A percentile compares a stretch with the other conserved stretches of the same genome.
Conservation (phyloP, 371 early-diverging fungal genomes). For the Mortierella polycephala region DNA sequence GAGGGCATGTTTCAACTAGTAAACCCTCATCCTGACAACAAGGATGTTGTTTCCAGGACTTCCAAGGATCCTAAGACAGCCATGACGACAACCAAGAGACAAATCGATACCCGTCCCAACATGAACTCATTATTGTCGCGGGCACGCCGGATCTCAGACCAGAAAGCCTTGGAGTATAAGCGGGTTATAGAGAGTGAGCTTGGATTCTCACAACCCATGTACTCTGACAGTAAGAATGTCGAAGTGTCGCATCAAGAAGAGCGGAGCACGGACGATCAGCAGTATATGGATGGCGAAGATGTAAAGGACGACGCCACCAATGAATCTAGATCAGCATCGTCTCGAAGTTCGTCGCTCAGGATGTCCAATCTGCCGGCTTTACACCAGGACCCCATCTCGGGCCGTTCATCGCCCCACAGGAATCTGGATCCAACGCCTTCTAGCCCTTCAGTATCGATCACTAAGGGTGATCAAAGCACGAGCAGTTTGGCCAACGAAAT, state of each 20-base stretch:
- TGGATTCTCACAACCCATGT: background rate
- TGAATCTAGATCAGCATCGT: background rate
- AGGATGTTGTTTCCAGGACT: conserved; percentile 18
- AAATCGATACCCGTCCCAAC: conserved; percentile 40
- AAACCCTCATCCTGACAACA: conserved; percentile 31
- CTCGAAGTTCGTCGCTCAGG: conserved; percentile 4
- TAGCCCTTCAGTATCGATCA: background rate
- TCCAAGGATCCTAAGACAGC: conserved; percentile 23
- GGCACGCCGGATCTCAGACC: conserved; percentile 33
- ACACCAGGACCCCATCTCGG: no score
- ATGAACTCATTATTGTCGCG: conserved; percentile 33
- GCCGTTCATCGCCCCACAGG: conserved; percentile 1
- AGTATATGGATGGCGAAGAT: no score
- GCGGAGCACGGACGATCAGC: no score
- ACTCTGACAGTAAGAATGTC: background rate
- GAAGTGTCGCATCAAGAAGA: no score
- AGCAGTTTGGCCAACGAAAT: background rate
- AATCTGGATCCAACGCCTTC: background rate
- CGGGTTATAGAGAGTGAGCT: conserved; percentile 14
- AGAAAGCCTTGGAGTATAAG: conserved; percentile 30
- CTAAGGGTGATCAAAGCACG: conserved; percentile 4
- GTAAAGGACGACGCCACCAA: no score
- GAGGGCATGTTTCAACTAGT: conserved; percentile 10
- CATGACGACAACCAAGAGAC: conserved; percentile 32
- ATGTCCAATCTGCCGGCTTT: no score